Evolutionary conservation across 2,329 filamentous ascomycete genomes (phyloP), one percentile per base, ranked within the genome.

Genomic region (Cercospora zeina): DNA sequence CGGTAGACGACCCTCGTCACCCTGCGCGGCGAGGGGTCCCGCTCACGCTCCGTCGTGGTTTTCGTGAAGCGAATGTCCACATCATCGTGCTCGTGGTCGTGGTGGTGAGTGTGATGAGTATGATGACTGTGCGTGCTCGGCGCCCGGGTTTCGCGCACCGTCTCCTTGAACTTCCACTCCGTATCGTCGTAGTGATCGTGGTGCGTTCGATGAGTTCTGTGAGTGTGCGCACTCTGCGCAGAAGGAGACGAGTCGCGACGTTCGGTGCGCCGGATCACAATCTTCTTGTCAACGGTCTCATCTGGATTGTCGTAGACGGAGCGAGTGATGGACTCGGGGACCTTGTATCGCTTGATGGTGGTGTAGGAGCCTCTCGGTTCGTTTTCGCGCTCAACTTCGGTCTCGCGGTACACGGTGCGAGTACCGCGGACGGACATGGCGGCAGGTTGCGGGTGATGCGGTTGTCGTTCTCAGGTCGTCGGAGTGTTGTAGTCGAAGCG

Each of bases 291-390:
- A 31, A 71, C 72, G 21, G 70, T 70, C 62, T 79, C 78, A 21
- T 72, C 68, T 34, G 68, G 64, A 53, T 79, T 76, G 42, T 71
- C 63, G 58, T 69, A 67, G 33, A 70, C 64, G 11, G 64, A 65
- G 53, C 67, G 69, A 50, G 76, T 72, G 37, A 78, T 75, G 61
- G 76, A 76, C 58, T 83, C 80, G 54, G 81, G 81, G n/a, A 82
- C 74, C 64, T 80, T 79, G 77, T 88, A 87, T 69, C 85, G 83
- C 71, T 84, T 85, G 68, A 87, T 81, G 6, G 82, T 84, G 66
- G 81, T 83, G 69, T 81, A 82, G 65, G 76, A 79, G 58, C 78
- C 63, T 76, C 76, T 61, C 56, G 71, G 70, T 49, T 79, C 78
- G 72, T 77, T 78, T 67, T 80, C 78, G 65, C 77, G 76, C 68